Conservation (phyloP, 495 filamentous ascomycete genomes). For the Tuber melanosporum region DNA sequence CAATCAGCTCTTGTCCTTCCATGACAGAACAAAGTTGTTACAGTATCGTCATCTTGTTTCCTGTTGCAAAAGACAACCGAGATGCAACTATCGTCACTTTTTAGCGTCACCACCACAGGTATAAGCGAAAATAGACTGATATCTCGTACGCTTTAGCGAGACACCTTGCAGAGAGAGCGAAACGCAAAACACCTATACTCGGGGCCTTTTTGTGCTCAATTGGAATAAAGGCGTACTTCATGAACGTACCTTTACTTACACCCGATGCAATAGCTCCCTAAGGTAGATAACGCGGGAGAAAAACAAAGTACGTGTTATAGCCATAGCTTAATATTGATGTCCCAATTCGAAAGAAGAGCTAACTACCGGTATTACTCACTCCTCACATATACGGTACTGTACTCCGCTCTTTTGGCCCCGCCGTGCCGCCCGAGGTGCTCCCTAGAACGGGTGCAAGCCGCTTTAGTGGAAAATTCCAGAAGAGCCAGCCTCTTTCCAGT, state of each 20-base stretch:
- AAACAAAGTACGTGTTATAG: neutral
- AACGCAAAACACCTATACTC: neutral
- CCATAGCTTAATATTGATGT: neutral
- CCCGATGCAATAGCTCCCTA: neutral
- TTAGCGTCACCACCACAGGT: neutral
- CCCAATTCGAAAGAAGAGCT: neutral
- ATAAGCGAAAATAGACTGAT: neutral
- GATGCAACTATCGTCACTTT: neutral
- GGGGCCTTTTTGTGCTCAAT: neutral
- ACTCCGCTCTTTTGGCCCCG: neutral
- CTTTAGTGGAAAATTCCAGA: neutral
- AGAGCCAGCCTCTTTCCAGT: neutral
- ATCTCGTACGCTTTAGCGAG: neutral
- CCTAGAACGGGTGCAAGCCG: neutral
- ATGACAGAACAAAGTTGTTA: slow-evolving; percentile 1
- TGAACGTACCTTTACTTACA: neutral
- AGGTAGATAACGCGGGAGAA: neutral
- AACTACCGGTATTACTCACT: neutral
- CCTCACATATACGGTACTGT: neutral
- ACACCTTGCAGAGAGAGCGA: neutral
- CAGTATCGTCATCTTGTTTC: slow-evolving; percentile 20
- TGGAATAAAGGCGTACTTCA: neutral
- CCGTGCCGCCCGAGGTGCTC: neutral
- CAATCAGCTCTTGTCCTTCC: slow-evolving; percentile 19
- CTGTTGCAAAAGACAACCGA: slow-evolving; percentile 8